Conservation (phyloP, 192 early-diverging fungal genomes). For the Linderina pennispora region DNA sequence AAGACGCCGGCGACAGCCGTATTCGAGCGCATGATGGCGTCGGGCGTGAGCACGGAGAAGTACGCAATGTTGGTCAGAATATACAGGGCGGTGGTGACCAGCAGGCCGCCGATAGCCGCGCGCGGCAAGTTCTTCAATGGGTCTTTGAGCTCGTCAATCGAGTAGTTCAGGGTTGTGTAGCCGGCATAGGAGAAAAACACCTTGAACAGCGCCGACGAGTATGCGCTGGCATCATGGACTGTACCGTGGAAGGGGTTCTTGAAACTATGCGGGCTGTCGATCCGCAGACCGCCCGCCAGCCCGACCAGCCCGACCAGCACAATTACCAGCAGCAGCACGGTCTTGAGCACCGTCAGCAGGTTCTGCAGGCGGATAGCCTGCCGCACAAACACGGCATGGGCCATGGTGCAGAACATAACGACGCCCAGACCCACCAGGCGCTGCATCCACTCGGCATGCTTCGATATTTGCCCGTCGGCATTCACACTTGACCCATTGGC, state of each 20-base stretch:
- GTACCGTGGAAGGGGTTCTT: conserved; percentile 17
- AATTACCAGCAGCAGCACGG: conserved; percentile 38
- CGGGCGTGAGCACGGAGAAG: conserved; percentile 44
- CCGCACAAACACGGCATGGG: conserved; percentile 21
- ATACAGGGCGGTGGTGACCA: conserved; percentile 49
- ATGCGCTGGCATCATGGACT: conserved; percentile 21
- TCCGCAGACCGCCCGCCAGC: background rate
- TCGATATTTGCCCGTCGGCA: background rate
- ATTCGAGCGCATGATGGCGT: conserved; percentile 16
- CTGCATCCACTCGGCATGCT: conserved; percentile 35
- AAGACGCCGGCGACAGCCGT: conserved; percentile 48
- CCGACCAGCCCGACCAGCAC: conserved; percentile 22
- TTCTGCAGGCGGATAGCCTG: conserved; percentile 31
- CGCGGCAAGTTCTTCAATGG: conserved; percentile 56
- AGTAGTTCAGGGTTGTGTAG: conserved; percentile 55
- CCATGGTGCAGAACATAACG: conserved; percentile 13
- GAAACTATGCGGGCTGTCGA: background rate
- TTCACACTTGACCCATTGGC: conserved; percentile 4
- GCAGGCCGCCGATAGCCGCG: conserved; percentile 47
- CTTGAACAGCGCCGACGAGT: conserved; percentile 42
- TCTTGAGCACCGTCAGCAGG: conserved; percentile 40
- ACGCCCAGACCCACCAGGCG: conserved; percentile 27
- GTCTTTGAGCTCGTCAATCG: conserved; percentile 51
- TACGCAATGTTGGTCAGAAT: conserved; percentile 51
- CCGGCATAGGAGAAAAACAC: conserved; percentile 55